Conservation (phyloP, 2,329 filamentous ascomycete species). For the Byssochlamys sp. region DNA sequence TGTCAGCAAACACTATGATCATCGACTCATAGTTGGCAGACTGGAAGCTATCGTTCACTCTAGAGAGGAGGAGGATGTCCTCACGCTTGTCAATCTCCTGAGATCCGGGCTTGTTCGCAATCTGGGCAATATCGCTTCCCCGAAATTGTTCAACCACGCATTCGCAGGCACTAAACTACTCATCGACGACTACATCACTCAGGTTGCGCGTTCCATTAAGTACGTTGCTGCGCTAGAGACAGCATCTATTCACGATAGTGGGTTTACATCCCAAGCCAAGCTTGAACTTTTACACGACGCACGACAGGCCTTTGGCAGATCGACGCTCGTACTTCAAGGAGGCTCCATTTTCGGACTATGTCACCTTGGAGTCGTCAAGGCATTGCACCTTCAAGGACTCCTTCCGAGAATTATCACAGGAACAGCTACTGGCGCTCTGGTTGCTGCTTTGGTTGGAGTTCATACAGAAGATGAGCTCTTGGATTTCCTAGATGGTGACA, state of each 20-base stretch:
- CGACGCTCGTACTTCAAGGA: conserved; percentile 75
- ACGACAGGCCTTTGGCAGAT: conserved; percentile 76
- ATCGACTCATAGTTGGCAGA: conserved; percentile 69
- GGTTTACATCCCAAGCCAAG: conserved; percentile 65
- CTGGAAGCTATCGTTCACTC: conserved; percentile 61
- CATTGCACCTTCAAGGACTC: conserved; percentile 67
- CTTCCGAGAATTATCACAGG: conserved; percentile 85
- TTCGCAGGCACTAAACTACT: conserved; percentile 82
- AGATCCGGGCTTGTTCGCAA: conserved; percentile 71
- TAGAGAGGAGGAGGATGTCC: conserved; percentile 61
- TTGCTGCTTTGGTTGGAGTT: conserved; percentile 77
- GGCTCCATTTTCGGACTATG: conserved; percentile 86
- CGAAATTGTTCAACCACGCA: conserved; percentile 71
- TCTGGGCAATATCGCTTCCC: conserved; percentile 77
- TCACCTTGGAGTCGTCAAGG: conserved; percentile 82
- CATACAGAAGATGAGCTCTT: conserved; percentile 79
- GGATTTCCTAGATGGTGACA: conserved; percentile 63
- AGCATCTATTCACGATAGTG: conserved; percentile 38
- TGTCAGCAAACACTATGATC: conserved; percentile 74
- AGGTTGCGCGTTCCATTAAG: conserved; percentile 70
- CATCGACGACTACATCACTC: conserved; percentile 81
- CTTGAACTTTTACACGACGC: conserved; percentile 79
- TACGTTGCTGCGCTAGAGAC: conserved; percentile 63
- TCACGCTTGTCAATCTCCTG: conserved; percentile 67
- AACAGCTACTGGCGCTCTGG: conserved; percentile 79